Conservation (phyloP, 176 grass and related monocot genomes). For the Guadua angustifolia region DNA sequence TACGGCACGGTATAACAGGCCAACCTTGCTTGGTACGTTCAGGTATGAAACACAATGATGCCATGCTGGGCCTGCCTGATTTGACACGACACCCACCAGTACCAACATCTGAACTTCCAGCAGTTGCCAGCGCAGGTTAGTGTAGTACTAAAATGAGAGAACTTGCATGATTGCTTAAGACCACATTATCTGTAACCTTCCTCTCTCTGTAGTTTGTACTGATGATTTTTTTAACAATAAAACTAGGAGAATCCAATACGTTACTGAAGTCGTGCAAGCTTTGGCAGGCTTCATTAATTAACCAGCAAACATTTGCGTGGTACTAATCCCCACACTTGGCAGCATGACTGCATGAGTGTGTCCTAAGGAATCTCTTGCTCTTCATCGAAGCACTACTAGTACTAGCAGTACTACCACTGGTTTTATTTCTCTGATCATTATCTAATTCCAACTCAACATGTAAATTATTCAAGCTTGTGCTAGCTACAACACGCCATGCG, state of each 20-base stretch:
- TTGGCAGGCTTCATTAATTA: not conserved
- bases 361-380: constrained; percentile 13
- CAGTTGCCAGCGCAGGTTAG: not conserved
- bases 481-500: not conserved
- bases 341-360: constrained; percentile 35
- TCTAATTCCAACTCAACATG: not conserved
- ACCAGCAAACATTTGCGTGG: constrained; percentile 18
- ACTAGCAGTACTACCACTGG: not conserved
- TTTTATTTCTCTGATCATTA: constrained; percentile 1
- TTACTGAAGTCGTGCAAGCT: not conserved
- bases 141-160: not conserved
- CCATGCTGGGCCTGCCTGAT: too few species aligned
- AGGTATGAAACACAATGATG: too few species aligned
- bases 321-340: constrained; percentile 18
- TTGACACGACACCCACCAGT: too few species aligned
- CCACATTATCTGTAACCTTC: not conserved
- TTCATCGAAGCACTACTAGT: not conserved
- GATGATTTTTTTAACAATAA: not conserved
- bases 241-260: constrained; percentile 20
- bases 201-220: not conserved
- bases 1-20: too few species aligned
- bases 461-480: not conserved
- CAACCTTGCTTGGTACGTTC: too few species aligned
- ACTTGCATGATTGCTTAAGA: not conserved
- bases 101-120: constrained; percentile 1